Evolutionary conservation across 208 protist species (phyloP).

Genomic region (Crithidia fasciculata): DNA sequence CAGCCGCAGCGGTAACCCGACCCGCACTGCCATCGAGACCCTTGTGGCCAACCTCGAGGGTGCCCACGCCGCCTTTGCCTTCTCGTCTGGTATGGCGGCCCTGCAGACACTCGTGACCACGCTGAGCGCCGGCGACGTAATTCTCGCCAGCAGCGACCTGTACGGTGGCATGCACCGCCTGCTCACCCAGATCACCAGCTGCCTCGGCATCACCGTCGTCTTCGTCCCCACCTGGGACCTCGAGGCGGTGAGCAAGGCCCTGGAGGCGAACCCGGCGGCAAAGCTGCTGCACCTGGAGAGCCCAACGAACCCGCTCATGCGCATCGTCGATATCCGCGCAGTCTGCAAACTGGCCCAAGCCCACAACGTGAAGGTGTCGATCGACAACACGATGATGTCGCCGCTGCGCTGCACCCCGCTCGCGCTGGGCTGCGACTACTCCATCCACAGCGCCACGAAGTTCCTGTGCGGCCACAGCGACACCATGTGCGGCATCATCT

Average conservation of each 20-base stretch:
- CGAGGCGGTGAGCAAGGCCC: constrained; percentile 47
- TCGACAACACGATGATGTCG: constrained; percentile 97
- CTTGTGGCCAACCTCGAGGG: constrained; percentile 91
- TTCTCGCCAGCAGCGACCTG: constrained; percentile 89
- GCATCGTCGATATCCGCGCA: constrained; percentile 87
- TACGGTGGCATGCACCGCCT: constrained; percentile 95
- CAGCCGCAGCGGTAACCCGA: constrained; percentile 94
- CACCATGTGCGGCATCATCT: constrained; percentile 90
- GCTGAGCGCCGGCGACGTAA: constrained; percentile 73
- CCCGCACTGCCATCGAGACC: constrained; percentile 90
- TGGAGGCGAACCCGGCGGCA: constrained; percentile 42
- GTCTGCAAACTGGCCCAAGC: constrained; percentile 80
- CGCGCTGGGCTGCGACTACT: constrained; percentile 94
- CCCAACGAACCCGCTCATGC: constrained; percentile 95
- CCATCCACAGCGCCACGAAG: constrained; percentile 96
- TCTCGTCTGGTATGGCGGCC: constrained; percentile 88
- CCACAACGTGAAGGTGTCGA: constrained; percentile 80
- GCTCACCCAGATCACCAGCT: constrained; percentile 77
- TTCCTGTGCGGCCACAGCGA: constrained; percentile 97
- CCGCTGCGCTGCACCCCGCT: constrained; percentile 95
- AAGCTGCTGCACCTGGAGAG: constrained; percentile 95
- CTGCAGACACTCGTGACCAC: constrained; percentile 86
- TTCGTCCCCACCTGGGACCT: constrained; percentile 91
- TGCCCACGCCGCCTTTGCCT: constrained; percentile 89
- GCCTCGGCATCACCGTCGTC: constrained; percentile 74